These are phyloP conservation scores for Salix suchowensis DNA, from an alignment of 345 rosid species.

Conservation along the genomic window DNA sequence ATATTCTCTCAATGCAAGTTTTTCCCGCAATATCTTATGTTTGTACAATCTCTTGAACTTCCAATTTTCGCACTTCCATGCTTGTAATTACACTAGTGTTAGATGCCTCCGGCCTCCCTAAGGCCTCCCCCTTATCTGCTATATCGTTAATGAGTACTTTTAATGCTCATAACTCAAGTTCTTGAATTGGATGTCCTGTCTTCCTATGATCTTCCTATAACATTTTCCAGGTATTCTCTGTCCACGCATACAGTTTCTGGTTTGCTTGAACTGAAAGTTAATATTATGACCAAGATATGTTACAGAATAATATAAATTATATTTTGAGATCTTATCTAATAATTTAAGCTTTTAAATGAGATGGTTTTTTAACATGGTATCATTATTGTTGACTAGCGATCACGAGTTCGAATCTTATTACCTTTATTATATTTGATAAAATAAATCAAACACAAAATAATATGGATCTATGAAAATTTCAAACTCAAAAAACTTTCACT, in stretches of 20 bases:
- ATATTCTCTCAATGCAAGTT: not conserved
- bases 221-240: not conserved
- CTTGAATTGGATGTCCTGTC: not conserved
- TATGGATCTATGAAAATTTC: too few relatives aligned
- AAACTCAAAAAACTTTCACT: too few relatives aligned
- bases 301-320: too few relatives aligned
- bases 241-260: not conserved
- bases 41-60: not conserved
- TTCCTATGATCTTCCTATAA: not conserved
- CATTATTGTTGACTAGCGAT: too few relatives aligned
- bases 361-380: too few relatives aligned
- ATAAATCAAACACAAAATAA: too few relatives aligned
- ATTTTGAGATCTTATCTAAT: rapidly evolving
- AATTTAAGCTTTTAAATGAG: too few relatives aligned
- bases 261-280: not conserved
- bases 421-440: rapidly evolving
- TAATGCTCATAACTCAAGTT: not conserved
- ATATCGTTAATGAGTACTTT: not conserved
- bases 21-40: not conserved
- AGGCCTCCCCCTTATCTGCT: not conserved
- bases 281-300: too few relatives aligned
- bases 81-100: not conserved
- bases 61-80: not conserved
- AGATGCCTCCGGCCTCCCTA: not conserved
- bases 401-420: too few relatives aligned